phyloP scores from a whole-genome alignment of 495 filamentous ascomycete genomes.

The Cryomyces minteri region DNA sequence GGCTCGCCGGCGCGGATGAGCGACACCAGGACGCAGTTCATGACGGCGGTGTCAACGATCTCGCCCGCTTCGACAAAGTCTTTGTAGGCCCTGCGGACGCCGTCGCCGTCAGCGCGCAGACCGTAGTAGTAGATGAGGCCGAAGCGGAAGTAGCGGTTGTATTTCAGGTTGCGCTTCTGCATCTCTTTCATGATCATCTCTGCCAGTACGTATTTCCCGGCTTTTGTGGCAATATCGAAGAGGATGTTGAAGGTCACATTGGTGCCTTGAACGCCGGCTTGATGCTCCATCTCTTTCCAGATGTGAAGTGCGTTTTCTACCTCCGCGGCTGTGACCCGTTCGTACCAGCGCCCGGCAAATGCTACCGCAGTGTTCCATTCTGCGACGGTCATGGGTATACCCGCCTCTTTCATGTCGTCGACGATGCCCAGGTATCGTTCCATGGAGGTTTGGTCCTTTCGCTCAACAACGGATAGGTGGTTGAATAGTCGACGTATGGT shows the following conservation, averaged over 20 bases:
- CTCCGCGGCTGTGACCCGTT: constrained; percentile 40
- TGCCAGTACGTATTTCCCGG: constrained; percentile 62
- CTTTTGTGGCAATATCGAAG: constrained; percentile 73
- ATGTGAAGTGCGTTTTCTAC: constrained; percentile 53
- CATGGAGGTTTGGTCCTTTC: constrained; percentile 39
- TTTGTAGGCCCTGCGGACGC: constrained; percentile 50
- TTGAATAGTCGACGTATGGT: constrained; percentile 47
- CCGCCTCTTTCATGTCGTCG: constrained; percentile 56
- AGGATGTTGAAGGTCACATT: constrained; percentile 77
- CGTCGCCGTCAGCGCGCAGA: constrained; percentile 44
- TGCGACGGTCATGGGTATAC: constrained; percentile 38
- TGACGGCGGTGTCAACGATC: constrained; percentile 68
- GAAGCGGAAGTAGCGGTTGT: constrained; percentile 59
- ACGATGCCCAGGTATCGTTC: constrained; percentile 67
- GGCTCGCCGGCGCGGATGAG: constrained; percentile 56
- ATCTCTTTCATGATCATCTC: constrained; percentile 76
- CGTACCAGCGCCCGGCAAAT: constrained; percentile 53
- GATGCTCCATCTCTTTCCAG: constrained; percentile 79
- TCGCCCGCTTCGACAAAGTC: constrained; percentile 65
- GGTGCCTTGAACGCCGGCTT: constrained; percentile 42
- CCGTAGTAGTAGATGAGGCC: constrained; percentile 71
- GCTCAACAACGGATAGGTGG: constrained; percentile 43
- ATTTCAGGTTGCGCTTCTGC: constrained; percentile 38
- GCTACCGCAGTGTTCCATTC: constrained; percentile 77
- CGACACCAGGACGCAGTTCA: constrained; percentile 70